A percentile compares a stretch with the other conserved stretches of the same genome.
Conservation (phyloP, 108 stramenopile species). For the Conticribra weissflogii region DNA sequence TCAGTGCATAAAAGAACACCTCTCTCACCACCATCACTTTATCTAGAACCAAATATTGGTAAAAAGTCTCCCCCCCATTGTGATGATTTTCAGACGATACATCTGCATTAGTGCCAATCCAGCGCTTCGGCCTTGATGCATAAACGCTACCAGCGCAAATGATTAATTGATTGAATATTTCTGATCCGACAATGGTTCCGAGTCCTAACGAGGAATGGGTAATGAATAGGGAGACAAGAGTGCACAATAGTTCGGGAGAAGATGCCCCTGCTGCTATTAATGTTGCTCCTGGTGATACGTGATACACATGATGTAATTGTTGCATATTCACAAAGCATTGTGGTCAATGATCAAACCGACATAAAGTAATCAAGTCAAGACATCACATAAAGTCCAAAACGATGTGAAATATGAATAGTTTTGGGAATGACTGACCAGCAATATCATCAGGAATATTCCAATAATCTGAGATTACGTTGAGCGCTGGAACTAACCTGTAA, state of each 20-base stretch:
- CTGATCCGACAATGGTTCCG: constrained; percentile 68
- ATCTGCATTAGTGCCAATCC: neutral
- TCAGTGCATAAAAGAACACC: constrained; percentile 69
- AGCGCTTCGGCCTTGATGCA: constrained; percentile 33
- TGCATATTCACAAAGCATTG: no score
- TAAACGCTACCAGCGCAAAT: constrained; percentile 82
- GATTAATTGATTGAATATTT: constrained; percentile 89
- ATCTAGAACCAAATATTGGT: constrained; percentile 51
- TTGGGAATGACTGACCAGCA: constrained; percentile 42
- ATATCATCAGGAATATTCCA: constrained; percentile 75
- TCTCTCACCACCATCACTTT: constrained; percentile 66
- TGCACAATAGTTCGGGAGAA: constrained; percentile 72
- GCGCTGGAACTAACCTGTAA: constrained; percentile 70
- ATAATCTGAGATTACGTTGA: constrained; percentile 77
- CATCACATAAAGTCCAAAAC: no score
- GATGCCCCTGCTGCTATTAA: constrained; percentile 87
- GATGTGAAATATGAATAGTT: neutral
- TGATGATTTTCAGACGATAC: neutral
- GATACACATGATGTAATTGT: neutral
- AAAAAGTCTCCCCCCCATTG: neutral
- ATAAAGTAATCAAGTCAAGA: no score
- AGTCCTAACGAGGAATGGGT: constrained; percentile 82
- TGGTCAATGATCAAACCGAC: no score
- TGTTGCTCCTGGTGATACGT: constrained; percentile 55
- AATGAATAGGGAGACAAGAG: constrained; percentile 77